Base-by-base conservation (phyloP, 1,284 basidiomycete species). In the Porogramme epimiltina region DNA sequence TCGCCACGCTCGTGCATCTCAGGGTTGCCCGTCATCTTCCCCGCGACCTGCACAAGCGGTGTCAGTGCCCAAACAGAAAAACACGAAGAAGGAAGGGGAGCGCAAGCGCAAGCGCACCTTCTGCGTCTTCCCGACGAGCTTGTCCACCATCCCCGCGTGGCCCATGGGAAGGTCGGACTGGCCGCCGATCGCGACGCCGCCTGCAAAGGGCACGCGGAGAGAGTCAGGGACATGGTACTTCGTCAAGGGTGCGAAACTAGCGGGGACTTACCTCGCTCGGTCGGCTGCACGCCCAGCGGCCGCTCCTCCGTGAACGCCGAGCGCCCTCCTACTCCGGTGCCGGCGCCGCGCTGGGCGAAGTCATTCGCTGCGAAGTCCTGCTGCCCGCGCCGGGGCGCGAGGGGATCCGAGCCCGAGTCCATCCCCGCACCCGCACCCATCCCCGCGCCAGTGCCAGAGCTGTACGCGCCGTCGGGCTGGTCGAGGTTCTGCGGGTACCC, bases 1-100 rank as follows among this genome's bases (percentile, higher is more conserved):
- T 80, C 78, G 13, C 82, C 82, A 61, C 70, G 79, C 66, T 83
- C 82, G 41, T 81, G 78, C 66, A 78, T 51, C 13, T 78, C 79
- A 0, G 74, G 63, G 13, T 83, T 82, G 31, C 71, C 50, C 2
- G 70, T 71, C 33, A 69, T 47, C 63, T 84, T 83, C 13, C 81
- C 80, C 24, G 76, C 60, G 36, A 82, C 69, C 81, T 83, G 50
- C 28, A 23, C 16, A 47, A 10, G 39, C 9, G 10, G 2, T 6
- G 16, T 23, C 18, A 20, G 13, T 18, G n/a, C 8, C 28, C 13
- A 6, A 31, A 6, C 28, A 31, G 8, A 6, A 6, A 31, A 31
- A 31, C 28, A 18, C 10, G 20, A 31, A n/a, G 18, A 34, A 37
- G 4, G 28, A 31, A 31, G 1, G 26, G 24, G 2, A 10, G 22